Conservation (phyloP, 2,329 filamentous ascomycete genomes). For the Ophiostoma triangulosporum region DNA sequence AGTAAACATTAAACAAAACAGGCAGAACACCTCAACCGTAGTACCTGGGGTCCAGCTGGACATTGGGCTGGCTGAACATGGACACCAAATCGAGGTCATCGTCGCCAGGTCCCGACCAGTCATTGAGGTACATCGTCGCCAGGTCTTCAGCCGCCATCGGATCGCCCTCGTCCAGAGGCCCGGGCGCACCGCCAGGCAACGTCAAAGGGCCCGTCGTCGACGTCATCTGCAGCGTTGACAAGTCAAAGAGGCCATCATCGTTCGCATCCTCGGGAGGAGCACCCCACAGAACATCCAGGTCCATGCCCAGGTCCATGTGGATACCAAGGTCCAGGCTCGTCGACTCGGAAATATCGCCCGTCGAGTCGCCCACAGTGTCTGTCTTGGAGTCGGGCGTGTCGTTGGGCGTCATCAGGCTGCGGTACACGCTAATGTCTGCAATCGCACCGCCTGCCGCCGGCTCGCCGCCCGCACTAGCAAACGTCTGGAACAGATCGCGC, state of each 20-base stretch:
- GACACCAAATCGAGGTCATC: constrained; percentile 25
- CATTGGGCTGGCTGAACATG: constrained; percentile 37
- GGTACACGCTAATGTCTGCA: constrained; percentile 39
- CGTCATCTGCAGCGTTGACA: constrained; percentile 15
- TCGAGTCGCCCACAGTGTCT: constrained; percentile 42
- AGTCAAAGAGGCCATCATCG: constrained; percentile 33
- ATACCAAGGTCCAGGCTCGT: constrained; percentile 38
- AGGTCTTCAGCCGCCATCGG: constrained; percentile 5
- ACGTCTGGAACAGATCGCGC: constrained; percentile 30
- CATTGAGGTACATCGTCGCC: constrained; percentile 25
- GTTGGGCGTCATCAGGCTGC: constrained; percentile 40
- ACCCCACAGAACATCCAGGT: constrained; percentile 10
- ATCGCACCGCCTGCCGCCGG: constrained; percentile 32
- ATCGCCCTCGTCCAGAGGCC: constrained; percentile 15
- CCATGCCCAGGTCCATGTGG: constrained; percentile 35
- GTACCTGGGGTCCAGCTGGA: constrained; percentile 34
- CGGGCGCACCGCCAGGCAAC: constrained; percentile 16
- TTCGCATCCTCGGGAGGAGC: constrained; percentile 29
- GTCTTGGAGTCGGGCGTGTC: constrained; percentile 53
- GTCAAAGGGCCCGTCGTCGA: constrained; percentile 14
- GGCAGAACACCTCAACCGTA: constrained; percentile 17
- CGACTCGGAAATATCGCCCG: constrained; percentile 46
- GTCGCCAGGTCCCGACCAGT: constrained; percentile 16
- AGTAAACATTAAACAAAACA: neutral
- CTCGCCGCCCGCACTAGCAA: constrained; percentile 23